Evolutionary conservation across 208 protist genomes (phyloP).

Genomic region (Leishmania major): DNA sequence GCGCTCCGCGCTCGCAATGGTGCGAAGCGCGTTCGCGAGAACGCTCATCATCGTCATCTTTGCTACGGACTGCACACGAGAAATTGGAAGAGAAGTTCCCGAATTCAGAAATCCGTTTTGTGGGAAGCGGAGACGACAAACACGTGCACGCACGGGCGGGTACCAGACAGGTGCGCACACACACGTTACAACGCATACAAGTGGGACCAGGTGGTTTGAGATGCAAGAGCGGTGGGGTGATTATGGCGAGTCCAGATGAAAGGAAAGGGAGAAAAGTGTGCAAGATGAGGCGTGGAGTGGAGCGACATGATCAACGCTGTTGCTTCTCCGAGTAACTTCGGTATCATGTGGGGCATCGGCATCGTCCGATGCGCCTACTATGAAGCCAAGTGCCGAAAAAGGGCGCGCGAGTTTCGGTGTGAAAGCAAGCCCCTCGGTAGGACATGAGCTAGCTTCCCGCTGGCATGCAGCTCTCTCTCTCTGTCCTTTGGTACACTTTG

Average conservation of each 20-base stretch:
- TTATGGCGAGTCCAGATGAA: neutral
- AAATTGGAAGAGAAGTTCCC: no score
- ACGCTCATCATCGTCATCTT: conserved; percentile 99
- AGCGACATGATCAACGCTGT: neutral
- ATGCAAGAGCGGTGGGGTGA: neutral
- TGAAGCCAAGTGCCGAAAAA: neutral
- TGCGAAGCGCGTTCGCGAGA: conserved; percentile 98
- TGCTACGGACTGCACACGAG: conserved; percentile 3
- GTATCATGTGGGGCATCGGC: neutral
- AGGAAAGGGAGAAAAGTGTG: neutral
- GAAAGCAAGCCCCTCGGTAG: neutral
- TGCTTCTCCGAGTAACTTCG: neutral
- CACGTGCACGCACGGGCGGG: neutral
- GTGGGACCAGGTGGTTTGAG: neutral
- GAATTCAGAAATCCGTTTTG: neutral
- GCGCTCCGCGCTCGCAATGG: conserved; percentile 99
- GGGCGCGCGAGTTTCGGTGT: neutral
- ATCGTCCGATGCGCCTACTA: neutral
- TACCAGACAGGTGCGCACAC: neutral
- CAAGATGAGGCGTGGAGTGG: neutral
- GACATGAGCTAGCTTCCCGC: neutral
- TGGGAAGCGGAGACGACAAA: neutral
- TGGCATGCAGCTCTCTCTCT: neutral
- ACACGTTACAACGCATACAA: neutral
- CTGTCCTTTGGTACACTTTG: neutral